phyloP scores from a whole-genome alignment of 2,329 filamentous ascomycete genomes.

The Phaeosphaeriaceae sp. region DNA sequence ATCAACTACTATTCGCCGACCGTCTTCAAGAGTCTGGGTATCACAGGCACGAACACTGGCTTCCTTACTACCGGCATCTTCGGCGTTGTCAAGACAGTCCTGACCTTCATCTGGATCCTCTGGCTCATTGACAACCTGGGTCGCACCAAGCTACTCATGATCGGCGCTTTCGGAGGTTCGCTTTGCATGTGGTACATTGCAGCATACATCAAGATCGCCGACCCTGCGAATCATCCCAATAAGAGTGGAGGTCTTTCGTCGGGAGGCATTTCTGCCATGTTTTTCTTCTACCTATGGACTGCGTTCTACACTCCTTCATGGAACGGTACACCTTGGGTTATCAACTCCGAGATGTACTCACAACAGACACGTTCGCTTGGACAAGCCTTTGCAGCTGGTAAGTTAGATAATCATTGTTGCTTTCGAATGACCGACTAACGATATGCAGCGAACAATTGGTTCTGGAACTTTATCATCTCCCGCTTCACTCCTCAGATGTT shows the following conservation, averaged over 20 bases:
- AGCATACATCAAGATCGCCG: conserved; percentile 63
- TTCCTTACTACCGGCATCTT: conserved; percentile 79
- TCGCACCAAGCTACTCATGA: conserved; percentile 68
- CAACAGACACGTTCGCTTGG: conserved; percentile 69
- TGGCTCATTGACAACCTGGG: conserved; percentile 72
- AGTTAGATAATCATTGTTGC: background rate
- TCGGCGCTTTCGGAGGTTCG: conserved; percentile 67
- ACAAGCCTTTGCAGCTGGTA: conserved; percentile 50
- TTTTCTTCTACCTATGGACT: conserved; percentile 79
- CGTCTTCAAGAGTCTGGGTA: conserved; percentile 71
- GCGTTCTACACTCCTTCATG: conserved; percentile 73
- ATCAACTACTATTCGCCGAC: conserved; percentile 76
- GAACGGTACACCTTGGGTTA: conserved; percentile 79
- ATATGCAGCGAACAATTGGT: conserved; percentile 67
- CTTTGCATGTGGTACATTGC: conserved; percentile 71
- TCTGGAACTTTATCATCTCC: conserved; percentile 73
- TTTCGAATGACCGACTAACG: conserved; percentile 1
- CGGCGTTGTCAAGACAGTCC: conserved; percentile 71
- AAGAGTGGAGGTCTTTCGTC: conserved; percentile 40
- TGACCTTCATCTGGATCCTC: conserved; percentile 74
- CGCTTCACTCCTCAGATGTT: conserved; percentile 74
- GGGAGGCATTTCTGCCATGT: conserved; percentile 67
- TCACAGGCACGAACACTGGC: conserved; percentile 64
- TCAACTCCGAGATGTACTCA: conserved; percentile 78
- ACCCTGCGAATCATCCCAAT: conserved; percentile 46